Evolutionary conservation across 2,329 filamentous ascomycete species (phyloP), one percentile per base, ranked within the genome.

Genomic region (Fusarium annulatum): DNA sequence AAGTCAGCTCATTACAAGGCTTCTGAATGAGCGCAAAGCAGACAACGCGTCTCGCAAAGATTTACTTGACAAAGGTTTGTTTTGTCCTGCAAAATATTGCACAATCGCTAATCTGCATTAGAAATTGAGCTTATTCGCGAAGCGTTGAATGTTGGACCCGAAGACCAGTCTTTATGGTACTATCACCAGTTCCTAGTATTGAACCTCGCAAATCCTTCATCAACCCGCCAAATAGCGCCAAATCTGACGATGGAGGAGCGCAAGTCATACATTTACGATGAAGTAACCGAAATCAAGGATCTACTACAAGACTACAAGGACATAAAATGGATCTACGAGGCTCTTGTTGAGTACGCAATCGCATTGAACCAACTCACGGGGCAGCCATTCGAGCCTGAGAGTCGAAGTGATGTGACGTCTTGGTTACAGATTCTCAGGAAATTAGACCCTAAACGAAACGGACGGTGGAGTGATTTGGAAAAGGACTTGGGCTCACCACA

Each of bases 141-240:
- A 64, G 95, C 93, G 1, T 86, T 98, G 55, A 96, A 95, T 67
- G 94, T 94, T 42, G 95, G 97, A 65, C 95, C 96, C 0, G 95
- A 97, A 76, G 96, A 98, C 80, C 96, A 98, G 80, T 97, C 95
- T 23, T 87, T 98, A 10, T 99, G 96, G 95, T 97, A 97, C 82
- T 98, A 99, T 79, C 95, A 98, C 81, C 93, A 96, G 76, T 97
- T 92, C 78, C 85, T 98, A 64, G 90, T 98, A 84, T 88, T 91
- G 67, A 92, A 91, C 78, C 85, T 93, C 76, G 85, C 88, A 59
- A 86, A 85, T 77, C 84, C 83, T 55, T 84, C 80, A 19, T 83
- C 85, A 19, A 79, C 84, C 6, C 84, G 87, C 26, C 88, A 88
- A 15, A 92, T 97, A 75, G 88, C 91, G 19, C 90, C 90, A 1